These are phyloP conservation scores for Rickenella mellea DNA, from an alignment of 768 basidiomycete genomes.

Conservation along the genomic window DNA sequence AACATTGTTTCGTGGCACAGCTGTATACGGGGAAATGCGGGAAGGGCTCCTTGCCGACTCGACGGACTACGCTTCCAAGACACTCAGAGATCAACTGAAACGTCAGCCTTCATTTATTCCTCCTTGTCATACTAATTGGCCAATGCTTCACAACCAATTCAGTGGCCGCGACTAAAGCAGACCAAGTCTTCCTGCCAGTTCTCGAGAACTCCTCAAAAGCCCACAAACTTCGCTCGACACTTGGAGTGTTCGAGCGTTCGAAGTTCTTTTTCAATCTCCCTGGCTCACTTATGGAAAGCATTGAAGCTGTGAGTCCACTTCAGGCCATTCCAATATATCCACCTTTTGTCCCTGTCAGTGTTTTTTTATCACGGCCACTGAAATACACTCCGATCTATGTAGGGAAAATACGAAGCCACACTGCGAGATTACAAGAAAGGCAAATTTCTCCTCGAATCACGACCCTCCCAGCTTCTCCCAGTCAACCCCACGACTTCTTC, in stretches of 20 bases:
- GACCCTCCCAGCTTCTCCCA: conserved; percentile 79
- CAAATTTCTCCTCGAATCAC: conserved; percentile 78
- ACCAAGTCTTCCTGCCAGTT: conserved; percentile 93
- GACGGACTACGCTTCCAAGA: conserved; percentile 75
- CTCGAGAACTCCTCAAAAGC: conserved; percentile 94
- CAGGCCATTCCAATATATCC: no score
- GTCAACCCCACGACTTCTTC: no score
- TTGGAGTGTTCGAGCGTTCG: conserved; percentile 91
- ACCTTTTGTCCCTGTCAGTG: no score
- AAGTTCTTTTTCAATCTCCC: conserved; percentile 99
- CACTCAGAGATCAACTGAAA: conserved; percentile 77
- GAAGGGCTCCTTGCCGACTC: conserved; percentile 71
- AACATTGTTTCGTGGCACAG: conserved; percentile 28
- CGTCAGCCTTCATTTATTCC: conserved; percentile 33
- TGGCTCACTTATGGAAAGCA: conserved; percentile 75
- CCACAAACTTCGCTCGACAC: conserved; percentile 82
- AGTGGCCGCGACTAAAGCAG: conserved; percentile 90
- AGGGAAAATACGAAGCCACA: conserved; percentile 93
- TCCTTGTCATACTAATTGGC: neutral
- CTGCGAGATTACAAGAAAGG: conserved; percentile 97
- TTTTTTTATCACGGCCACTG: neutral
- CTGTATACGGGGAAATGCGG: conserved; percentile 86
- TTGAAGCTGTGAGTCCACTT: conserved; percentile 74
- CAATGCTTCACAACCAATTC: neutral
- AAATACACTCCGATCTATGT: neutral